phyloP scores from a whole-genome alignment of 2,329 filamentous ascomycete genomes.

The Ceratocystis diversiconidia region DNA sequence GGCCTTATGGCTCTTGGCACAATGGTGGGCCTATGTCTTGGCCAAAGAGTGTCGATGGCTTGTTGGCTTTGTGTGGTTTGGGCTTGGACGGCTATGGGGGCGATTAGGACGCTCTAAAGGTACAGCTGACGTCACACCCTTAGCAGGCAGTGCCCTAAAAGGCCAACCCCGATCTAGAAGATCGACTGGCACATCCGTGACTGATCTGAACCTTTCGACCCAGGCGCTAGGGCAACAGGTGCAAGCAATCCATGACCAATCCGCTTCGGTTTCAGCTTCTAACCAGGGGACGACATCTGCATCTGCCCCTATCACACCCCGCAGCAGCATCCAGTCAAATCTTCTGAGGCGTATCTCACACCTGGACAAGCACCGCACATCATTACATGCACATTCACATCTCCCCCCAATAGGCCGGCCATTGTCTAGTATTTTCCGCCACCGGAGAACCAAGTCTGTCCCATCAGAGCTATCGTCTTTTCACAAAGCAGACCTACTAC shows the following conservation, averaged over 20 bases:
- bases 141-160: background rate
- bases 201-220: background rate
- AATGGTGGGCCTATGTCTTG: constrained; percentile 65
- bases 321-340: constrained; percentile 1
- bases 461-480: constrained; percentile 74
- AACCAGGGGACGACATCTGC: background rate
- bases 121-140: background rate
- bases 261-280: background rate
- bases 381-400: constrained; percentile 26
- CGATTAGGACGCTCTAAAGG: constrained; percentile 22
- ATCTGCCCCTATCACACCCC: background rate
- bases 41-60: constrained; percentile 59
- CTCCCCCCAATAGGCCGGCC: background rate
- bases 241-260: background rate
- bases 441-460: constrained; percentile 66
- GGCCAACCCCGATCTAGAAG: background rate
- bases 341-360: constrained; percentile 16
- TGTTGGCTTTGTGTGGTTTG: constrained; percentile 62
- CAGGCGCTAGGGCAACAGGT: background rate
- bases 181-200: background rate
- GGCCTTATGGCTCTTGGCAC: constrained; percentile 58
- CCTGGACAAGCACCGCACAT: constrained; percentile 20
- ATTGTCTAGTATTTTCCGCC: constrained; percentile 28
- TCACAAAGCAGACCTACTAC: constrained; percentile 89
- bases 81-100: constrained; percentile 64